phyloP scores from a whole-genome alignment of 2,329 filamentous ascomycete genomes.

The Fusarium sterilihyphosum region DNA sequence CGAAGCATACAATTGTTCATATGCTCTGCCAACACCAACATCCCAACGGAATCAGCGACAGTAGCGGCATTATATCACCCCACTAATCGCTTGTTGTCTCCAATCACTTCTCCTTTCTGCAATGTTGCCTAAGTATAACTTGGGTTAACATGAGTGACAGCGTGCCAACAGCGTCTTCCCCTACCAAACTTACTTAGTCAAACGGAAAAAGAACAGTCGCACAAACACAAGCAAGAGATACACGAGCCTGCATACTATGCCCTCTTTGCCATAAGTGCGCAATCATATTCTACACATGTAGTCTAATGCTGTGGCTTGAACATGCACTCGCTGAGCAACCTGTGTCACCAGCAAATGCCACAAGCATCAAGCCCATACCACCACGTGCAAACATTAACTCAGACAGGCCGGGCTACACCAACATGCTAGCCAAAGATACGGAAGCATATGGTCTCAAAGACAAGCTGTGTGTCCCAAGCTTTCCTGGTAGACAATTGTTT shows the following conservation, averaged over 20 bases:
- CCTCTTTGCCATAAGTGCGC: no score
- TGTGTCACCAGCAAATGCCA: not conserved
- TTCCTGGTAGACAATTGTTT: not conserved
- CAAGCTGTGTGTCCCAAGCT: not conserved
- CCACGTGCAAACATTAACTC: not conserved
- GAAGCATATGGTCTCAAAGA: not conserved
- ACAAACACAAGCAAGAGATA: not conserved
- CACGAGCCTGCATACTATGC: not conserved
- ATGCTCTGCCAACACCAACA: not conserved
- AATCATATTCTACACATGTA: not conserved
- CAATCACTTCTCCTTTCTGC: fast-evolving
- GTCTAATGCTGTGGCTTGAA: not conserved
- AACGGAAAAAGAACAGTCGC: not conserved
- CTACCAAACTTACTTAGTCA: not conserved
- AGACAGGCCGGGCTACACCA: not conserved
- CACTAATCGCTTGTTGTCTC: not conserved
- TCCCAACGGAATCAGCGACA: not conserved
- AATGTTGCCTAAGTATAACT: not conserved
- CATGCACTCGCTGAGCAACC: not conserved
- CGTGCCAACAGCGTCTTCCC: not conserved
- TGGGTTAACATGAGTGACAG: not conserved
- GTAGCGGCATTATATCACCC: not conserved
- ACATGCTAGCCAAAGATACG: fast-evolving
- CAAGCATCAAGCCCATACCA: not conserved
- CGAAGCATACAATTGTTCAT: not conserved